Percentiles rank a stretch among this genome's conserved stretches.
Evolutionary conservation across 495 filamentous ascomycete genomes (phyloP).

Genomic region (Aspergillus taichungensis): DNA sequence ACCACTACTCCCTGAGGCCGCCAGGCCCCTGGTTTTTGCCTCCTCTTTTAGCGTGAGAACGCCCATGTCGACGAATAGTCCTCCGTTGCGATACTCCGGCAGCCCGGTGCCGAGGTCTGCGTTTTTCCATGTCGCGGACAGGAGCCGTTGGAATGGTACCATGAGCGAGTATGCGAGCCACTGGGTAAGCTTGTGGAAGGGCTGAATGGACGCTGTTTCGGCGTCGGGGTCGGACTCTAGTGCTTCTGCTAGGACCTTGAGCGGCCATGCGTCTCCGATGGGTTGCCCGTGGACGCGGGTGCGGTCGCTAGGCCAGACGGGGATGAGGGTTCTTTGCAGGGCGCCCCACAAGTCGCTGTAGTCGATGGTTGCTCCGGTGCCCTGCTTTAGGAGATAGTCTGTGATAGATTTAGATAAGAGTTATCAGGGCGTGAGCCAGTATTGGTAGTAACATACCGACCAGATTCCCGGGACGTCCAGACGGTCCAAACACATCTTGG

Average conservation of each 20-base stretch:
- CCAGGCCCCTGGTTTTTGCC: slow-evolving; percentile 49
- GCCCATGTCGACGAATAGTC: slow-evolving; percentile 73
- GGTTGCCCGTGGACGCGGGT: slow-evolving; percentile 42
- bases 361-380: slow-evolving; percentile 13
- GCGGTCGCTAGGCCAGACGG: slow-evolving; percentile 49
- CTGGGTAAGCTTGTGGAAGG: slow-evolving; percentile 84
- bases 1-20: slow-evolving; percentile 38
- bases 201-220: slow-evolving; percentile 21
- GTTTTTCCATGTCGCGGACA: slow-evolving; percentile 70
- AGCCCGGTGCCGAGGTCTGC: slow-evolving; percentile 72
- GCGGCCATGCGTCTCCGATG: slow-evolving; percentile 51
- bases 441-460: slow-evolving; percentile 32
- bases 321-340: slow-evolving; percentile 42
- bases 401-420: too few species aligned
- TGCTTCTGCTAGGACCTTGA: slow-evolving; percentile 17
- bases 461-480: slow-evolving; percentile 45
- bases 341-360: slow-evolving; percentile 37
- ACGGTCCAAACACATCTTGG: slow-evolving; percentile 41
- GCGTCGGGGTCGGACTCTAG: not conserved
- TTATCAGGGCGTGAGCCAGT: too few species aligned
- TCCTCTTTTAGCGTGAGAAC: slow-evolving; percentile 62
- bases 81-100: slow-evolving; percentile 83
- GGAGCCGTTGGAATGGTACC: slow-evolving; percentile 73
- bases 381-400: slow-evolving; percentile 41
- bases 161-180: slow-evolving; percentile 87